Base-by-base conservation (phyloP, 768 basidiomycete genomes). In the Gymnopilus dilepis region DNA sequence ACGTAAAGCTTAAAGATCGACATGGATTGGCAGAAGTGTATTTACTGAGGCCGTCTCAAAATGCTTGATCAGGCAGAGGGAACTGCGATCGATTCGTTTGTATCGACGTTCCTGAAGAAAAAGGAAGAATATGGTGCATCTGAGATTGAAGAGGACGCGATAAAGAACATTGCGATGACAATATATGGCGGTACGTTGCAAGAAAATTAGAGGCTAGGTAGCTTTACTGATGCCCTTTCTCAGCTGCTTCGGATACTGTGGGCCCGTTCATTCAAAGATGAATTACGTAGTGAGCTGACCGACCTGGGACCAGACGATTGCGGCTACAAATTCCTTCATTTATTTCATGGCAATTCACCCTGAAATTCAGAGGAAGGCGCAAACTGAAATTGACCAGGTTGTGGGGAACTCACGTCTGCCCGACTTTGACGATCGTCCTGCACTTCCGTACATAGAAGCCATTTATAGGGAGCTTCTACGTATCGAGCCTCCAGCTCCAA, bases 361-460 rank as follows among this genome's bases (percentile, higher is more conserved):
- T 0, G 68, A 75, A 4, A 65, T 69, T 0, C 74, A 75, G 56
- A 59, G 55, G n/a, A 73, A 70, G 55, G 77, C 73, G 1, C 77
- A 74, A 56, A 65, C 50, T 11, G 76, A 78, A 59, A 64, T 78
- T 19, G 75, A 78, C 51, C 59, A 61, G 0, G 65, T 76, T 6
- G 60, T 77, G 31, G 76, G 77, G 2, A 21, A 31, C 2, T 62
- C 69, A n/a, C 65, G 75, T 1, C 60, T 77, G 12, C 72, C 74
- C 1, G 67, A 60, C 5, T 64, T 72, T 30, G 66, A 68, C 5
- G 75, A 76, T 59, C 55, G 65, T 15, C 26, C 43, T 1, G 28
- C 59, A 19, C 56, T 76, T 1, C 74, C 73, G 2, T 77, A 70
- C 41, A 45, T 65, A 17, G 63, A 62, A 8, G 65, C 66, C 6